Base-by-base conservation (phyloP, 1,284 basidiomycete species). In the Leccinum subfulvum region DNA sequence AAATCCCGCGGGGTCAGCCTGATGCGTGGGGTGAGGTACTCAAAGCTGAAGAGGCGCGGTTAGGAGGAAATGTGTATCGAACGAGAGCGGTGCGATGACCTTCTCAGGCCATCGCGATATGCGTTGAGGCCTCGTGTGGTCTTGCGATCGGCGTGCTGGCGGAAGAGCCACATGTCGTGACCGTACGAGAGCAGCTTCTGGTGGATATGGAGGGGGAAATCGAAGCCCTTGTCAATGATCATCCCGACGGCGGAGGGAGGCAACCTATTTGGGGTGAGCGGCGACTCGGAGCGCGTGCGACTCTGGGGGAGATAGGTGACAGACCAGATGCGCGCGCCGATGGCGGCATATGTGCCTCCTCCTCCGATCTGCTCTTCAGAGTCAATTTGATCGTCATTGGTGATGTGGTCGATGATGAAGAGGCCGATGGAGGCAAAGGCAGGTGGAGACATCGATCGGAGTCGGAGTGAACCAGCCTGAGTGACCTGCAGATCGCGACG, bases 291-390 rank as follows among this genome's bases (percentile, higher is more conserved):
- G 41, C 0, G 14, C 2, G 56, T 26, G 41, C 11, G 18, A 10
- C 11, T n/a, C 10, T 47, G 28, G 10, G n/a, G n/a, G 10, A n/a
- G 44, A 9, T n/a, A 51, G 56, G 10, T 11, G 33, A 51, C 73
- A 64, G 59, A 91, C 92, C 93, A 93, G 72, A 95, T 85, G 41
- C 94, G 83, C 23, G 91, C 88, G 4, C 93, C 94, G 51, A 95
- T 81, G 51, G 81, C 78, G 62, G 90, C 88, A 73, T 91, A 92
- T 0, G 88, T 91, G 1, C 95, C 95, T 6, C 93, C 95, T 1
- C 95, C 95, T 35, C 95, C 95, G 64, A 97, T 94, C 91, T 95
- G 63, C 55, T 23, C 18, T 3, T 47, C 44, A 14, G 10, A 35
- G 35, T 35, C 35, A 35, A 0, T 35, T 13, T 35, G 35, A 35